These are phyloP conservation scores for Babesia ovata DNA, from an alignment of 169 alveolate species.

Conservation along the genomic window DNA sequence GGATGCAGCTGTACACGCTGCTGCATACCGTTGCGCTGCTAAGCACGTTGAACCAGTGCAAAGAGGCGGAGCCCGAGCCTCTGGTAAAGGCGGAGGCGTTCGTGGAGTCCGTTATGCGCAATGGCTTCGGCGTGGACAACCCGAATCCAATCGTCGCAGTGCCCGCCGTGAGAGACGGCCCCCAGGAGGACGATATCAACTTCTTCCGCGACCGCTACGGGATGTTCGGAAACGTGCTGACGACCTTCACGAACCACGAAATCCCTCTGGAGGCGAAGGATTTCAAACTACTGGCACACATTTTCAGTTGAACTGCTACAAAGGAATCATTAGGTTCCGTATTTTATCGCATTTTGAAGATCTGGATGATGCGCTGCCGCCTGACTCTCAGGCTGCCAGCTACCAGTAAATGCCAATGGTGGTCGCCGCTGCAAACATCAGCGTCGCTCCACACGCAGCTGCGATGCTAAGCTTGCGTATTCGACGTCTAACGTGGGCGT, in stretches of 20 bases:
- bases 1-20: slow-evolving; percentile 29
- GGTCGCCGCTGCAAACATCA: slow-evolving; percentile 43
- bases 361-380: not conserved
- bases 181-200: not conserved
- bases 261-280: not conserved
- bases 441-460: slow-evolving; percentile 29
- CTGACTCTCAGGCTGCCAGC: too few relatives aligned
- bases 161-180: not conserved
- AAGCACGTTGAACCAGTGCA: not conserved
- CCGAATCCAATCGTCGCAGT: not conserved
- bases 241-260: slow-evolving; percentile 10
- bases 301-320: not conserved
- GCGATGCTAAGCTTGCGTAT: slow-evolving; percentile 26
- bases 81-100: not conserved
- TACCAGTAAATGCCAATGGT: slow-evolving; percentile 58
- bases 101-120: not conserved
- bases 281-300: not conserved
- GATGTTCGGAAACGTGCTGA: slow-evolving; percentile 23
- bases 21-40: slow-evolving; percentile 4
- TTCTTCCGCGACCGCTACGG: slow-evolving; percentile 11
- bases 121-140: not conserved
- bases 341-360: not conserved
- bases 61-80: not conserved
- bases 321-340: not conserved
- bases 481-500: slow-evolving; percentile 7